Conservation (phyloP, 2,329 filamentous ascomycete species). For the Sclerotinia minor region DNA sequence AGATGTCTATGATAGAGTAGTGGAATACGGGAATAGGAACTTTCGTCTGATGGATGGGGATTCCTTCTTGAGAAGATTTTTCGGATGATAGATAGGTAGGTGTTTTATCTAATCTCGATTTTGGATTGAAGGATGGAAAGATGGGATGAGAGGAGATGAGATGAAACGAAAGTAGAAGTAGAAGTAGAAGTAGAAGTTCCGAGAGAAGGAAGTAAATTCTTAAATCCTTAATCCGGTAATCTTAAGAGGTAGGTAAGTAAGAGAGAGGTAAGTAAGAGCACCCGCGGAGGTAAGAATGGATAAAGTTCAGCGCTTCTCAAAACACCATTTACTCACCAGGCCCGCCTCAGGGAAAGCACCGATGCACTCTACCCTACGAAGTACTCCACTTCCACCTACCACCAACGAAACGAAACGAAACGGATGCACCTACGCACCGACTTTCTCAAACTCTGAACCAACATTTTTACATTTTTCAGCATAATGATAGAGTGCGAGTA, state of each 20-base stretch:
- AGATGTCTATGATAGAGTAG: background rate
- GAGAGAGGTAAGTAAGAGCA: background rate
- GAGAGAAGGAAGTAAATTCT: background rate
- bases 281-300: background rate
- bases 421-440: too few relatives aligned
- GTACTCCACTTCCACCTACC: background rate
- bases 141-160: background rate
- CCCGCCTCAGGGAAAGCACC: background rate
- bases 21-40: too few relatives aligned
- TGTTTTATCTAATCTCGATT: too few relatives aligned
- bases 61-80: background rate
- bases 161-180: background rate
- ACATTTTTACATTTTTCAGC: too few relatives aligned
- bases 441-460: too few relatives aligned
- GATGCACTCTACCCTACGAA: background rate
- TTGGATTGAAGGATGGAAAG: background rate
- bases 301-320: constrained; percentile 10
- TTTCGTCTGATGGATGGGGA: too few relatives aligned
- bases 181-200: background rate
- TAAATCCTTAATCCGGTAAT: background rate
- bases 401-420: too few relatives aligned
- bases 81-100: background rate
- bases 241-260: background rate
- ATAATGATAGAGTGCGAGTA: too few relatives aligned
- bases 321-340: background rate